Conservation (phyloP, 352 stramenopile genomes). For the Pythium insidiosum region DNA sequence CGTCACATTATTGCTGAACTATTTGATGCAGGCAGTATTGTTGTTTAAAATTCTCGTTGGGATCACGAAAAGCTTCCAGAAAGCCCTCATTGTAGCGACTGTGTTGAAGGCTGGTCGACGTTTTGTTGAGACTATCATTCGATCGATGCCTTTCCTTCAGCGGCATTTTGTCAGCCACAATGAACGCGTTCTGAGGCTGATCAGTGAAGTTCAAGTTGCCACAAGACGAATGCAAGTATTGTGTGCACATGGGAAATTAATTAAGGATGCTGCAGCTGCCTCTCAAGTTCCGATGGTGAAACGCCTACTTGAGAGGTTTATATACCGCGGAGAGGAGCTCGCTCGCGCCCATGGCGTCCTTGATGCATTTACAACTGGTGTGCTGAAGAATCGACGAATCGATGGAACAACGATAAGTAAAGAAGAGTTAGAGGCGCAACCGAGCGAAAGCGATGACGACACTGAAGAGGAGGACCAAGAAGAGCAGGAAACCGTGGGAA, state of each 20-base stretch:
- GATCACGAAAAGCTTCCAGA: conserved; percentile 53
- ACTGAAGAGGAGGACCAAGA: conserved; percentile 16
- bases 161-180: conserved; percentile 33
- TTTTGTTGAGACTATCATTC: conserved; percentile 42
- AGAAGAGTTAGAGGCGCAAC: conserved; percentile 20
- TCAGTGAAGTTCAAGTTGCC: conserved; percentile 46
- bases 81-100: conserved; percentile 28
- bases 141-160: conserved; percentile 50
- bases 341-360: conserved; percentile 44
- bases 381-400: conserved; percentile 61
- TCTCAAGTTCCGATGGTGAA: conserved; percentile 61
- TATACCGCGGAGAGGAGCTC: conserved; percentile 48
- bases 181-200: conserved; percentile 39
- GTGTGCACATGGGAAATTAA: conserved; percentile 50
- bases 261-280: conserved; percentile 39
- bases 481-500: background rate
- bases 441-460: conserved; percentile 9
- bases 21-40: conserved; percentile 37
- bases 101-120: conserved; percentile 45
- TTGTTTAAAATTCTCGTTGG: conserved; percentile 57
- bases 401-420: conserved; percentile 54
- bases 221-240: conserved; percentile 55
- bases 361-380: conserved; percentile 46
- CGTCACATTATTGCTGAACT: conserved; percentile 34
- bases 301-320: conserved; percentile 47